Conservation (phyloP, 371 early-diverging fungal species). For the Batkoa obscura region DNA sequence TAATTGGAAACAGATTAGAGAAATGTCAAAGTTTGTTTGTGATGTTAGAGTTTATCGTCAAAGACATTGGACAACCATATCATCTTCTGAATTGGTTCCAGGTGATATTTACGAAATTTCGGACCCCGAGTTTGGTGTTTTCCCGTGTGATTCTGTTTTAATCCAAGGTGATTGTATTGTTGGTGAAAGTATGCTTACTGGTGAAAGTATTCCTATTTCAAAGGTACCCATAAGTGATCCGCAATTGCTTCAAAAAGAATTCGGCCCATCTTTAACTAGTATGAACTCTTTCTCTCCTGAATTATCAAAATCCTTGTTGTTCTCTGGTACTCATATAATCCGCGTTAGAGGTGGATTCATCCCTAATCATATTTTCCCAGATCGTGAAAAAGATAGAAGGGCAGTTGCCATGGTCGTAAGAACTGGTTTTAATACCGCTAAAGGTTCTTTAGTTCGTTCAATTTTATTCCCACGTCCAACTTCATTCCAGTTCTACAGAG, state of each 20-base stretch:
- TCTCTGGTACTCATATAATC: conserved; percentile 80
- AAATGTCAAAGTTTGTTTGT: conserved; percentile 75
- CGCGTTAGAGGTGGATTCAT: conserved; percentile 34
- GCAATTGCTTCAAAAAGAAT: conserved; percentile 66
- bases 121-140: conserved; percentile 26
- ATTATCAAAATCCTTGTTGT: conserved; percentile 62
- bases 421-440: conserved; percentile 90
- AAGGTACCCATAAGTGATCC: conserved; percentile 53
- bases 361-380: not conserved
- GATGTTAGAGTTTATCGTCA: conserved; percentile 48
- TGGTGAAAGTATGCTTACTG: conserved; percentile 37
- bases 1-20: conserved; percentile 58
- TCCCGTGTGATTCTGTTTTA: conserved; percentile 78
- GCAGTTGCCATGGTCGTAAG: conserved; percentile 73
- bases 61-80: conserved; percentile 35
- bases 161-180: conserved; percentile 23
- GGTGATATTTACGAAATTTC: conserved; percentile 84
- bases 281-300: conserved; percentile 34
- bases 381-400: conserved; percentile 5
- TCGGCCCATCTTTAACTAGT: conserved; percentile 30
- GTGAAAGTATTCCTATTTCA: conserved; percentile 38
- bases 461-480: conserved; percentile 88
- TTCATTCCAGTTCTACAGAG: conserved; percentile 85
- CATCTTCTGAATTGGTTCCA: conserved; percentile 83
- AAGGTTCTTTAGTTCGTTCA: conserved; percentile 85